Percentiles rank a stretch among this genome's conserved stretches.
Evolutionary conservation across 495 filamentous ascomycete species (phyloP).

Genomic region (Xylaria longipes): DNA sequence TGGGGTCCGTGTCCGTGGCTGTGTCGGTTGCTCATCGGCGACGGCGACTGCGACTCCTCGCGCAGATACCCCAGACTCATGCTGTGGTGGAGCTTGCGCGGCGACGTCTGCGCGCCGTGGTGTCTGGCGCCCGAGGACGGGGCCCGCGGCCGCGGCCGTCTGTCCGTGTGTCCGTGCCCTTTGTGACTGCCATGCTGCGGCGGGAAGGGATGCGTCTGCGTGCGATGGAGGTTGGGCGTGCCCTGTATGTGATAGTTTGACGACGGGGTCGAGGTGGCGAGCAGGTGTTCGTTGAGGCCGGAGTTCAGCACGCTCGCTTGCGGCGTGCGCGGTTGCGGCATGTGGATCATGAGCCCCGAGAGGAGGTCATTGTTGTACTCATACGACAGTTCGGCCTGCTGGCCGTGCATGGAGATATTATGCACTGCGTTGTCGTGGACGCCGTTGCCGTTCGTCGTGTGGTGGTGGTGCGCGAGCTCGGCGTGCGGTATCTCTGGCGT

Average conservation of each 20-base stretch:
- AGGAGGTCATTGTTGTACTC: constrained; percentile 39
- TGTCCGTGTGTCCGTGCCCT: constrained; percentile 29
- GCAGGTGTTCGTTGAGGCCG: constrained; percentile 27
- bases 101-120: constrained; percentile 42
- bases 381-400: constrained; percentile 33
- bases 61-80: constrained; percentile 35
- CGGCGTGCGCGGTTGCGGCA: constrained; percentile 40
- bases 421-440: constrained; percentile 25
- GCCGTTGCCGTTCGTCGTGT: constrained; percentile 19
- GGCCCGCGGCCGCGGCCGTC: constrained; percentile 48
- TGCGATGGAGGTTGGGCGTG: constrained; percentile 16
- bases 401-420: constrained; percentile 34
- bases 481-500: constrained; percentile 16
- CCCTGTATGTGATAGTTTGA: not conserved
- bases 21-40: constrained; percentile 27
- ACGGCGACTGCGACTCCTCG: constrained; percentile 33
- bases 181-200: constrained; percentile 24
- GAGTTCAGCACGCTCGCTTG: constrained; percentile 30
- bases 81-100: constrained; percentile 43
- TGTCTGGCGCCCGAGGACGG: constrained; percentile 52
- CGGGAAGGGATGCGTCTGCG: constrained; percentile 18
- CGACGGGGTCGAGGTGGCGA: constrained; percentile 24
- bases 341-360: constrained; percentile 51
- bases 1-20: not conserved
- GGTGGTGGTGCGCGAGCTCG: constrained; percentile 25